Evolutionary conservation across 163 green algal genomes (phyloP), one percentile per base, ranked within the genome.

Genomic region (Scenedesmus sp.): DNA sequence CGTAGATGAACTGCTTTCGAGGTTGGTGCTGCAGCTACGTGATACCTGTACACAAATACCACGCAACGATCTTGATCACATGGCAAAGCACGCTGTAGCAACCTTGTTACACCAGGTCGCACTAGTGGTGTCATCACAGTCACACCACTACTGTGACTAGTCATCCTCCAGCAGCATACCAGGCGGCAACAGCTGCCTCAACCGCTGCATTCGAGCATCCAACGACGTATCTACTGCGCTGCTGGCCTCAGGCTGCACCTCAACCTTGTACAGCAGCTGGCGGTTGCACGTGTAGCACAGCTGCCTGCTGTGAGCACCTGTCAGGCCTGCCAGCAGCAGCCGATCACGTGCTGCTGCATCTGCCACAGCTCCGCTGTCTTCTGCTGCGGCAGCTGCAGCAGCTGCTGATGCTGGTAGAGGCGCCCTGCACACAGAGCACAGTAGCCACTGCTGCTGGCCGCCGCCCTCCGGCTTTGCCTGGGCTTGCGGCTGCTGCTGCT

Each of bases 271-370:
- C 46, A 92, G 79, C 5, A 92, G 26, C 79, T 88, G 88, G 20
- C 88, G 70, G 88, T 92, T 88, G 88, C 88, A 92, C 16, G 64
- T 88, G 88, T 92, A 92, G 52, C 88, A 92, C 60, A 92, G 62
- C 87, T n/a, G n/a, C 12, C 34, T 87, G 57, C 54, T 87, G 76
- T 87, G 87, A n/a, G 15, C 7, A 5, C 76, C 74, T 26, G 26
- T 79, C 57, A 91, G 76, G 4, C 76, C 87, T 26, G 87, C 87
- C 23, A 91, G 34, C 20, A 16, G 34, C n/a, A 86, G 88, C 16
- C 88, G 15, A 3, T 26, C 79, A 16, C 67, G 46, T 60, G 88
- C 88, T 77, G 57, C 84, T 79, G 87, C 88, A 46, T 90, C 74
- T 76, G 73, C 74, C 8, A 8, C 54, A 8, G 46, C 54, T 20